Evolutionary conservation across 2,329 filamentous ascomycete species (phyloP).

Genomic region (Neophaeococcomyces aloes): DNA sequence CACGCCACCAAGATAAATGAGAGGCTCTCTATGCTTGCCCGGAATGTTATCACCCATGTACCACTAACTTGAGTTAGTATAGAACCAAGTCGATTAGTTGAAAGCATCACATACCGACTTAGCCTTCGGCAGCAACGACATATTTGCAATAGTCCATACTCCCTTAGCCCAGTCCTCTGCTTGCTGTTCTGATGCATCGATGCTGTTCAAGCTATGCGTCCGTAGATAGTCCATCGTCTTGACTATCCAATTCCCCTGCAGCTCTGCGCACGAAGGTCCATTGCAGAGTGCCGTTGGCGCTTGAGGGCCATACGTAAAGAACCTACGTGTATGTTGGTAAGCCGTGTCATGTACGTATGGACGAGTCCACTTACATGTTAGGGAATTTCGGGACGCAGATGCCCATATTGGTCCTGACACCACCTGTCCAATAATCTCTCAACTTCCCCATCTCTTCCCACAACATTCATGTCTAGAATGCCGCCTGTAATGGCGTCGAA

Average conservation of each 20-base stretch:
- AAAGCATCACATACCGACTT: background rate
- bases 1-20: conserved; percentile 32
- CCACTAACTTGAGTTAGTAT: too few species aligned
- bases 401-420: conserved; percentile 33
- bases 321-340: too few species aligned
- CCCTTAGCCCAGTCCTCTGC: conserved; percentile 8
- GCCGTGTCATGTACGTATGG: too few species aligned
- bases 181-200: conserved; percentile 4
- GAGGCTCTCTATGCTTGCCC: conserved; percentile 42
- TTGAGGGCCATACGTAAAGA: conserved; percentile 45
- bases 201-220: conserved; percentile 3
- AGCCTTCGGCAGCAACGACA: background rate
- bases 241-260: conserved; percentile 44
- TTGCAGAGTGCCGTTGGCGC: conserved; percentile 47
- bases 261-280: conserved; percentile 44
- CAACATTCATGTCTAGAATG: conserved; percentile 32
- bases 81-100: too few species aligned
- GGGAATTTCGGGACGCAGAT: conserved; percentile 33
- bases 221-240: conserved; percentile 8
- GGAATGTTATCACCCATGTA: conserved; percentile 49
- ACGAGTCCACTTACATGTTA: too few species aligned
- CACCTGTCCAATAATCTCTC: conserved; percentile 27
- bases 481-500: conserved; percentile 35
- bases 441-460: conserved; percentile 28
- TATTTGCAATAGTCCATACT: background rate